A percentile compares a stretch with the other conserved stretches of the same genome.
Evolutionary conservation across 305 asterid species (phyloP).

Genomic region (Fraxinus xanthoxyloides): DNA sequence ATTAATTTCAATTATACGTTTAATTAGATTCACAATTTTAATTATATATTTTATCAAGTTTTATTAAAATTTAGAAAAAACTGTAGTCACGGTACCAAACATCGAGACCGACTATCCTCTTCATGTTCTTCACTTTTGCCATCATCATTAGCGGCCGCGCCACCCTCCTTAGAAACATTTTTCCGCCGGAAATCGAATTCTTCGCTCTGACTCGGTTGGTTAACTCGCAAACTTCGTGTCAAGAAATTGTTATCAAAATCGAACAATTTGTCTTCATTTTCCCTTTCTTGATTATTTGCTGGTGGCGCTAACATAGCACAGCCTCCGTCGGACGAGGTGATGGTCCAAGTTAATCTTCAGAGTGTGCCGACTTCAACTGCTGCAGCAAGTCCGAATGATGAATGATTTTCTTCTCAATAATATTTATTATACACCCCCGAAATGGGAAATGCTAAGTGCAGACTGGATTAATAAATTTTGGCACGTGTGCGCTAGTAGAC

Average conservation of each 20-base stretch:
- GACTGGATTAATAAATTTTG: no score
- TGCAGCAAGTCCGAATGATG: no score
- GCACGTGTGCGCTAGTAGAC: no score
- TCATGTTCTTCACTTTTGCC: slow-evolving; percentile 86
- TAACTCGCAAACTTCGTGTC: neutral
- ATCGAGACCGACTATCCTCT: slow-evolving; percentile 91
- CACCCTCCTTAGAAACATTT: slow-evolving; percentile 80
- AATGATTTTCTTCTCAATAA: neutral
- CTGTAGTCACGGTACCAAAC: no score
- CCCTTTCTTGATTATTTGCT: neutral
- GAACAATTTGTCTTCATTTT: no score
- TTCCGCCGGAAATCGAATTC: slow-evolving; percentile 5
- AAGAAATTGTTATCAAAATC: no score
- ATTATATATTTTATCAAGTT: no score
- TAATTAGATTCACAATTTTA: no score
- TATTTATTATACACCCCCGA: no score
- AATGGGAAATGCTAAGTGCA: no score
- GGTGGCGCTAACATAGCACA: slow-evolving; percentile 23
- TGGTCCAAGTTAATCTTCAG: slow-evolving; percentile 25
- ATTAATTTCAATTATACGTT: no score
- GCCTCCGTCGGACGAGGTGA: slow-evolving; percentile 5
- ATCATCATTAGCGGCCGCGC: slow-evolving; percentile 89
- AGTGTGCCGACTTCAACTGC: slow-evolving; percentile 1
- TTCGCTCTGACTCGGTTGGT: neutral
- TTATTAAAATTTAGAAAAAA: no score